A percentile compares a stretch with the other conserved stretches of the same genome.
phyloP scores from a whole-genome alignment of 495 filamentous ascomycete species.

The Trichoderma asperelloides region DNA sequence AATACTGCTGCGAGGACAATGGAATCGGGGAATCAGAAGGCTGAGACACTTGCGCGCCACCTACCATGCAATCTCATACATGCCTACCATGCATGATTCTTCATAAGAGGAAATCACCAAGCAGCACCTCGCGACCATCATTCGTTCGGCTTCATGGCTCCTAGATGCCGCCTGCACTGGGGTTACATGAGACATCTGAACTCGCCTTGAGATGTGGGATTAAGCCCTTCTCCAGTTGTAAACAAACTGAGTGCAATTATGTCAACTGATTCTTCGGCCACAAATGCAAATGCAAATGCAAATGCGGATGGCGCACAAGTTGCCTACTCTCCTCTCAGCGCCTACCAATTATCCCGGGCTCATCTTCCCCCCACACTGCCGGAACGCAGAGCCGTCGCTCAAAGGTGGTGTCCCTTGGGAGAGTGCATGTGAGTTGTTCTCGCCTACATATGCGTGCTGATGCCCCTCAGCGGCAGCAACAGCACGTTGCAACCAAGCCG shows the following conservation, averaged over 20 bases:
- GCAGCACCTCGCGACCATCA: neutral
- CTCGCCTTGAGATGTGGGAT: neutral
- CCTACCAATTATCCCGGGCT: neutral
- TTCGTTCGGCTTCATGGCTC: neutral
- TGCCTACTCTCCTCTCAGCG: neutral
- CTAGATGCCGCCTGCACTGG: neutral
- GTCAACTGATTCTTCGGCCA: neutral
- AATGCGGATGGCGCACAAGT: neutral
- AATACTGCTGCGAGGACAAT: neutral
- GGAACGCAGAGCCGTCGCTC: neutral
- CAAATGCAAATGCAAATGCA: no score
- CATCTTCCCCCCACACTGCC: neutral
- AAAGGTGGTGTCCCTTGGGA: neutral
- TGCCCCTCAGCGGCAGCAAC: slow-evolving; percentile 2
- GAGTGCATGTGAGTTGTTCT: neutral
- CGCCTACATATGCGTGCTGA: slow-evolving; percentile 1
- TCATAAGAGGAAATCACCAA: neutral
- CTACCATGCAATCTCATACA: neutral
- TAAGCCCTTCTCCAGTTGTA: neutral
- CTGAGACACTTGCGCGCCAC: neutral
- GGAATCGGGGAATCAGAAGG: neutral
- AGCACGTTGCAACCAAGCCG: slow-evolving; percentile 1
- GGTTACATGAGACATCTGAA: slow-evolving; percentile 1
- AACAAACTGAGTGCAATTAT: neutral
- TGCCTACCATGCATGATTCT: neutral